Conservation (phyloP, 176 grass and related monocot species). For the Microstegium vimineum region DNA sequence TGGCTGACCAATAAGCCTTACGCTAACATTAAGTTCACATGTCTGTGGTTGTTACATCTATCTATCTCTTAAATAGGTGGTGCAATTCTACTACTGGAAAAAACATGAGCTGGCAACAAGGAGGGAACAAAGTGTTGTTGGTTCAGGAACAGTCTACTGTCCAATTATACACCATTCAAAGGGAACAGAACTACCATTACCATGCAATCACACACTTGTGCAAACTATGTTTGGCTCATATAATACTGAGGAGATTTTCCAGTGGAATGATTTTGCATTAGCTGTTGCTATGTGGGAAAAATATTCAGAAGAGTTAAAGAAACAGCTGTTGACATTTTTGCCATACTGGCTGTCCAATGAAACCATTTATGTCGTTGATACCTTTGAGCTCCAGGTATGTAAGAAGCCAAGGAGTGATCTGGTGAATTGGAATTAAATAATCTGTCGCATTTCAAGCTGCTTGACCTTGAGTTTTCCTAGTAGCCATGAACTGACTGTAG, state of each 20-base stretch:
- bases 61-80: slow-evolving; percentile 41
- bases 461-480: neutral
- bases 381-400: slow-evolving; percentile 31
- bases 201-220: slow-evolving; percentile 41
- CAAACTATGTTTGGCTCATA: slow-evolving; percentile 47
- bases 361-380: slow-evolving; percentile 52
- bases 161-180: slow-evolving; percentile 24
- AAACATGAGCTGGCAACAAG: slow-evolving; percentile 32
- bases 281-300: slow-evolving; percentile 57
- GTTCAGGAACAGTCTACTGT: slow-evolving; percentile 16
- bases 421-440: neutral
- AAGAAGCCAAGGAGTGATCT: slow-evolving; percentile 1
- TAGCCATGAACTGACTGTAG: neutral
- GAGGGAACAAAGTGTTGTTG: slow-evolving; percentile 20
- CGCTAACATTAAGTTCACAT: too few species aligned
- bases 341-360: slow-evolving; percentile 60
- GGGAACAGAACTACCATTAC: slow-evolving; percentile 45
- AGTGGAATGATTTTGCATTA: slow-evolving; percentile 58
- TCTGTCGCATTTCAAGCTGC: neutral
- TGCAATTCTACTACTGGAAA: slow-evolving; percentile 92
- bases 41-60: neutral
- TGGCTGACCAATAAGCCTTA: too few species aligned
- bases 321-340: slow-evolving; percentile 41
- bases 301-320: slow-evolving; percentile 55
- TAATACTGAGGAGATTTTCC: slow-evolving; percentile 25